Evolutionary conservation across 2,329 filamentous ascomycete species (phyloP).

Genomic region (Neofusicoccum cordaticola): DNA sequence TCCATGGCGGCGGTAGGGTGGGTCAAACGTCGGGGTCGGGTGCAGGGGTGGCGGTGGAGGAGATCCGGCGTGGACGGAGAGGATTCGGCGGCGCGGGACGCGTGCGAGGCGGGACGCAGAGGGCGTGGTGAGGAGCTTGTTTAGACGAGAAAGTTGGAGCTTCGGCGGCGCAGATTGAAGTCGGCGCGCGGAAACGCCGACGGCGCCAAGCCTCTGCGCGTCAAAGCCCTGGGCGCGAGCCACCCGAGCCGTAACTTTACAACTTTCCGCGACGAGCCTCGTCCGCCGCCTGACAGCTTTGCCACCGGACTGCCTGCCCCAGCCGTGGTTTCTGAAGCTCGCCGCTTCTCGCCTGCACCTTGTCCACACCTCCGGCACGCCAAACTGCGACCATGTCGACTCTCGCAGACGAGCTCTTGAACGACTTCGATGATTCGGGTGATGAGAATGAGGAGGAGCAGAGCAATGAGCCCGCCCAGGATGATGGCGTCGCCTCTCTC

Average conservation of each 20-base stretch:
- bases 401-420: constrained; percentile 85
- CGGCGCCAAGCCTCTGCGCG: background rate
- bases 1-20: constrained; percentile 61
- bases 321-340: background rate
- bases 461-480: constrained; percentile 38
- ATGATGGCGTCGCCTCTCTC: constrained; percentile 31
- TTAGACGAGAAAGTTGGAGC: constrained; percentile 15
- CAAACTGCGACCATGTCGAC: constrained; percentile 64
- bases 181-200: constrained; percentile 8
- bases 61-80: background rate
- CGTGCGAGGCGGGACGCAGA: background rate
- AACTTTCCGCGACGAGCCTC: background rate
- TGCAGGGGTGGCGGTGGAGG: background rate
- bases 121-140: constrained; percentile 13
- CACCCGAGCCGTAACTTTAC: background rate
- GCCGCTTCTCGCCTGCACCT: background rate
- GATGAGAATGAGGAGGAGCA: constrained; percentile 68
- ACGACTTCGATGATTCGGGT: constrained; percentile 84
- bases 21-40: background rate
- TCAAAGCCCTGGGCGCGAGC: background rate
- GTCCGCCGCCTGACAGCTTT: background rate
- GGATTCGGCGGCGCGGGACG: background rate
- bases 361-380: too few relatives aligned
- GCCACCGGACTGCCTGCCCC: background rate
- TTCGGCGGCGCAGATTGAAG: constrained; percentile 1